Evolutionary conservation across 805 yeast species (phyloP).

Genomic region (Sugiyamaella americana): DNA sequence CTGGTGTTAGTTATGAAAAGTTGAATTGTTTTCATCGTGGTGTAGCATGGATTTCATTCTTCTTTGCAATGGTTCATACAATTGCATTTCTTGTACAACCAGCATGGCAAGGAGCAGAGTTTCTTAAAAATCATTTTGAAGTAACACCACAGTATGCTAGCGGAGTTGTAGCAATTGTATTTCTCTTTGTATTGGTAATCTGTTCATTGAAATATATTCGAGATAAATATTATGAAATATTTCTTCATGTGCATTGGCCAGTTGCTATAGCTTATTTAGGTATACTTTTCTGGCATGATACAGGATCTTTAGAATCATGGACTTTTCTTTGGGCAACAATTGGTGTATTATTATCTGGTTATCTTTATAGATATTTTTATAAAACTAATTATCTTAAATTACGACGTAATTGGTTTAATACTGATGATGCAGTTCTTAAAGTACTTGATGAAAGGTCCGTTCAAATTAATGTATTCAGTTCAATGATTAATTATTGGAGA

Average conservation of each 20-base stretch:
- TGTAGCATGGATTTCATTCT: constrained; percentile 15
- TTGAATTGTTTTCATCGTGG: constrained; percentile 17
- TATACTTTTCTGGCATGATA: constrained; percentile 17
- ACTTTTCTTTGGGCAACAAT: constrained; percentile 14
- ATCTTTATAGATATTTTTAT: constrained; percentile 11
- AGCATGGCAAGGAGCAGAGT: constrained; percentile 14
- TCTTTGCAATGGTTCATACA: constrained; percentile 18
- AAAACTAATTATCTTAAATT: constrained; percentile 17
- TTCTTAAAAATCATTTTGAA: constrained; percentile 2
- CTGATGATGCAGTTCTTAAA: constrained; percentile 10
- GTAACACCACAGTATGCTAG: neutral
- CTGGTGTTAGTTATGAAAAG: constrained; percentile 20
- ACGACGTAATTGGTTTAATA: constrained; percentile 14
- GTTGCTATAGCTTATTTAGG: constrained; percentile 17
- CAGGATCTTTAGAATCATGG: constrained; percentile 14
- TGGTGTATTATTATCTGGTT: constrained; percentile 14
- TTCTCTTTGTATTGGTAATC: constrained; percentile 12
- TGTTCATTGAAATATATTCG: constrained; percentile 15
- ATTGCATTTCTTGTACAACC: constrained; percentile 16
- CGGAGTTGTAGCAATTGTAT: constrained; percentile 14
- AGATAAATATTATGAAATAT: constrained; percentile 16
- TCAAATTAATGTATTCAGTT: constrained; percentile 10
- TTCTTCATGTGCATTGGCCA: constrained; percentile 21
- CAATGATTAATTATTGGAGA: constrained; percentile 11
- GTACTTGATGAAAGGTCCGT: constrained; percentile 9